phyloP scores from a whole-genome alignment of 345 rosid species.

The Brassica juncea region DNA sequence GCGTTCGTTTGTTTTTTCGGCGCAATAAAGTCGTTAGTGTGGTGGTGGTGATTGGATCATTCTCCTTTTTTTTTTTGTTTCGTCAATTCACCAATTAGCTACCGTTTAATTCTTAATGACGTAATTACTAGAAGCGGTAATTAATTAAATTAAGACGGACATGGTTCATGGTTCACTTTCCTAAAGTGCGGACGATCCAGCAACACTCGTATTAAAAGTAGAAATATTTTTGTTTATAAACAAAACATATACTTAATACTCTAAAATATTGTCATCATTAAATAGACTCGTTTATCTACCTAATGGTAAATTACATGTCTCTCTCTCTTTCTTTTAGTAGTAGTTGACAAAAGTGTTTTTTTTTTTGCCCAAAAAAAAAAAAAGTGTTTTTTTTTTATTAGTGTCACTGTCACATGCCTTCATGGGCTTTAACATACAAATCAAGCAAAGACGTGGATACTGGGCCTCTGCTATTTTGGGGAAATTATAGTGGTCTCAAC shows the following conservation, averaged over 20 bases:
- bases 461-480: not conserved
- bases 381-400: not conserved
- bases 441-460: not conserved
- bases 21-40: too few species aligned
- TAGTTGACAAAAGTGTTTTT: not conserved
- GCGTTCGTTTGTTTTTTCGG: too few species aligned
- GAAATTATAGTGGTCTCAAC: too few species aligned
- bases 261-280: not conserved
- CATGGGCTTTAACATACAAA: not conserved
- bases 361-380: too few species aligned
- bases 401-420: not conserved
- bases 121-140: not conserved
- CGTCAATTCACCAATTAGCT: not conserved
- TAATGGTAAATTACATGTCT: not conserved
- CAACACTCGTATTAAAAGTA: not conserved
- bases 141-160: not conserved
- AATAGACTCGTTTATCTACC: too few species aligned
- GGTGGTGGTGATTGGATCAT: too few species aligned
- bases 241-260: not conserved
- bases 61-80: too few species aligned
- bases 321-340: not conserved
- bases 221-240: not conserved
- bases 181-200: not conserved
- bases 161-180: slow-evolving; percentile 10
- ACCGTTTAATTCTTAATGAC: not conserved